Evolutionary conservation across 805 yeast species (phyloP).

Genomic region (Candida nonsorbophila): DNA sequence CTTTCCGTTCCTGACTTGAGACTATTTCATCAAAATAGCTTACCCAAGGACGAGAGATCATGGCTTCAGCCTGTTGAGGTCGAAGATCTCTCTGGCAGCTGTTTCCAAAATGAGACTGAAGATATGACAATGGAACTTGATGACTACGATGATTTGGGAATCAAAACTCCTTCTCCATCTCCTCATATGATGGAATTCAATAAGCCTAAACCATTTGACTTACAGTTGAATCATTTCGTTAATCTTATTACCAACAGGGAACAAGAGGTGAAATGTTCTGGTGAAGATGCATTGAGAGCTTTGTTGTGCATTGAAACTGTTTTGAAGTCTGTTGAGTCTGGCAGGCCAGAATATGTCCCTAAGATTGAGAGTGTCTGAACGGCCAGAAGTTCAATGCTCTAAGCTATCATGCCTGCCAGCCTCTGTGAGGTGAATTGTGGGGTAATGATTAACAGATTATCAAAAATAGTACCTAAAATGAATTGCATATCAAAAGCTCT

Average conservation of each 20-base stretch:
- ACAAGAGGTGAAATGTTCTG: slow-evolving; percentile 20
- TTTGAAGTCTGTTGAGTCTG: slow-evolving; percentile 24
- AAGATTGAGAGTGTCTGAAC: no score
- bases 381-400: no score
- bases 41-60: slow-evolving; percentile 3
- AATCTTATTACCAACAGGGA: slow-evolving; percentile 24
- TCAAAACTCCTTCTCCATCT: slow-evolving; percentile 6
- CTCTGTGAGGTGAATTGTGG: no score
- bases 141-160: slow-evolving; percentile 1
- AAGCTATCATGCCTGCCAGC: no score
- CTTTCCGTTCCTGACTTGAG: slow-evolving; percentile 32
- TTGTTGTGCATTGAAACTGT: slow-evolving; percentile 36
- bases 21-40: slow-evolving; percentile 21
- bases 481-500: no score
- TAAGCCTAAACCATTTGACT: slow-evolving; percentile 25
- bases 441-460: no score
- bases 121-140: no score
- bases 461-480: no score
- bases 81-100: slow-evolving; percentile 1
- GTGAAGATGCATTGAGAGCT: slow-evolving; percentile 34
- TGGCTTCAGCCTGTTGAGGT: slow-evolving; percentile 20
- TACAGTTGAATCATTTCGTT: slow-evolving; percentile 33
- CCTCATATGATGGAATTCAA: slow-evolving; percentile 10
- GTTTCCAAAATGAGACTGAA: slow-evolving; percentile 1
- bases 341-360: slow-evolving; percentile 15